Conservation (phyloP, 371 early-diverging fungal species). For the Mortierella sp. region DNA sequence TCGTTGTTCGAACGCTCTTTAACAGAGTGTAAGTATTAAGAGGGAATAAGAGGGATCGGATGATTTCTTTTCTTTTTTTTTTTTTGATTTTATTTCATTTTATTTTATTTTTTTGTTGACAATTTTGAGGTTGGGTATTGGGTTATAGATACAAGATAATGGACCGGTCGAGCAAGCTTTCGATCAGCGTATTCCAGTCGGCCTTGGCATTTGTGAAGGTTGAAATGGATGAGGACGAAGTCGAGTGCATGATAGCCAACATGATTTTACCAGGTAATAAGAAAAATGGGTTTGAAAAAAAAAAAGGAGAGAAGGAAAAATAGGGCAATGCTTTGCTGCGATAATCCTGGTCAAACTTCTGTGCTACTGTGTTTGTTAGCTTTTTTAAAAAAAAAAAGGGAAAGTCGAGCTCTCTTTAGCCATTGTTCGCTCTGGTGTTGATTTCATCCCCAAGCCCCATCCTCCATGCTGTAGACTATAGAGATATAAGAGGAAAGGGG, state of each 20-base stretch:
- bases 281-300: too few relatives aligned
- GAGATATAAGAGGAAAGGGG: too few relatives aligned
- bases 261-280: slow-evolving; percentile 80
- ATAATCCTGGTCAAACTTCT: too few relatives aligned
- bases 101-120: neutral
- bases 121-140: neutral
- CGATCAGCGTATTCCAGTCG: slow-evolving; percentile 61
- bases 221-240: slow-evolving; percentile 33
- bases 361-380: too few relatives aligned
- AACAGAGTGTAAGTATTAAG: slow-evolving; percentile 72
- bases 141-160: slow-evolving; percentile 59
- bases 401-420: too few relatives aligned
- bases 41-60: neutral
- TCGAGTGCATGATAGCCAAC: slow-evolving; percentile 59
- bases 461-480: too few relatives aligned
- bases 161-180: slow-evolving; percentile 62
- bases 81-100: neutral
- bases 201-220: slow-evolving; percentile 59
- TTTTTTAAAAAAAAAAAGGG: too few relatives aligned
- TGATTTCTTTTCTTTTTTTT: neutral
- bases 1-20: slow-evolving; percentile 81
- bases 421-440: too few relatives aligned
- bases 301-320: too few relatives aligned
- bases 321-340: too few relatives aligned
- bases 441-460: too few relatives aligned